These are phyloP conservation scores for Salix purpurea DNA, from an alignment of 345 rosid genomes.

Conservation along the genomic window DNA sequence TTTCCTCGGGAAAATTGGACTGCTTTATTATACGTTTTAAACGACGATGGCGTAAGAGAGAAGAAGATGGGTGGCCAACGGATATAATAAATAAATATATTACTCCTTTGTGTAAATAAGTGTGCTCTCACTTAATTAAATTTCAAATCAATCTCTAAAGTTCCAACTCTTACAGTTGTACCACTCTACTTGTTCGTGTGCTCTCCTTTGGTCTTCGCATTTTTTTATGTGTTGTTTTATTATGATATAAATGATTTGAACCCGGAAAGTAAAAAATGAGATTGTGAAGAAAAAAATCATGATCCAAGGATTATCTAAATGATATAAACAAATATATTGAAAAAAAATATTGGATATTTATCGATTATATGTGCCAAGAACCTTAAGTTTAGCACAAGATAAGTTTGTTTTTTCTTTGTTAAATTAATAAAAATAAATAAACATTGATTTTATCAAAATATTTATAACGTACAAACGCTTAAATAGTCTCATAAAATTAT, in stretches of 20 bases:
- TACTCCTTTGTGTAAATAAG: background rate
- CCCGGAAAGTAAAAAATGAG: too few species aligned
- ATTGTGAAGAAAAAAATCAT: too few species aligned
- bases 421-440: too few species aligned
- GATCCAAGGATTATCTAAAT: too few species aligned
- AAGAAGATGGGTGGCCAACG: background rate
- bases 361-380: too few species aligned
- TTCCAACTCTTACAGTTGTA: background rate
- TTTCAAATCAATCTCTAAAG: background rate
- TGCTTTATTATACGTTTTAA: background rate
- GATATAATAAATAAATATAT: background rate
- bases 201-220: background rate
- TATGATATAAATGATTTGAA: background rate
- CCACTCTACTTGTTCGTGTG: background rate
- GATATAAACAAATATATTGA: too few species aligned
- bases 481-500: too few species aligned
- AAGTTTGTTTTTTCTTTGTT: too few species aligned
- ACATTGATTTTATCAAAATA: too few species aligned
- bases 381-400: too few species aligned
- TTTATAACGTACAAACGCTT: too few species aligned
- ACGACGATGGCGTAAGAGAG: background rate
- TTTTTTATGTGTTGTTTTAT: background rate
- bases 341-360: too few species aligned
- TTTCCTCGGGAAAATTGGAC: background rate
- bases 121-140: background rate